A percentile compares a stretch with the other conserved stretches of the same genome.
Evolutionary conservation across 768 basidiomycete species (phyloP).

Genomic region (Serendipita sp.): DNA sequence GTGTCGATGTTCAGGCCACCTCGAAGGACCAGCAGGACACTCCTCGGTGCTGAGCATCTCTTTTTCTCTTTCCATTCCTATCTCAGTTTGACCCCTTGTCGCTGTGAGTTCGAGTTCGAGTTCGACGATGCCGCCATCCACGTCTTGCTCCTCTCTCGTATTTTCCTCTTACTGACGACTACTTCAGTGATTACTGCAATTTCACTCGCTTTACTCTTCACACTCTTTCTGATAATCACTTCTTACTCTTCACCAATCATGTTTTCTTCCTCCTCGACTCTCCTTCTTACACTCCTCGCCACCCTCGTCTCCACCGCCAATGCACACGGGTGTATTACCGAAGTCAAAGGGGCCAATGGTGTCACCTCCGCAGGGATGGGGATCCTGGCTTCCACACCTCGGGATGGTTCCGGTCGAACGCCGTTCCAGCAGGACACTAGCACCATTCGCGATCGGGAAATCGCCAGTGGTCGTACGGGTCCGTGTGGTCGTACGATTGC

Average conservation of each 20-base stretch:
- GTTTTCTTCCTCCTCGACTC: constrained; percentile 14
- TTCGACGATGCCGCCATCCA: too few relatives aligned
- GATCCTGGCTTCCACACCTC: constrained; percentile 15
- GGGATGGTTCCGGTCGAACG: constrained; percentile 17
- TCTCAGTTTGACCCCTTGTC: neutral
- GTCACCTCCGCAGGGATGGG: constrained; percentile 17
- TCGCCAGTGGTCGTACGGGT: constrained; percentile 12
- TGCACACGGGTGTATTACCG: constrained; percentile 17
- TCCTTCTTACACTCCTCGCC: constrained; percentile 10
- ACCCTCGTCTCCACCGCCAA: constrained; percentile 13
- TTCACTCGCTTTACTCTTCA: neutral
- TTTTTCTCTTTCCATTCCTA: neutral
- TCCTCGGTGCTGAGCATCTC: constrained; percentile 7
- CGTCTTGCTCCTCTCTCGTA: neutral
- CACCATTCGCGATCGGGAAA: constrained; percentile 12
- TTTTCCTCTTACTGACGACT: neutral
- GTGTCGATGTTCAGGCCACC: neutral
- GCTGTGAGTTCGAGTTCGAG: constrained; percentile 1
- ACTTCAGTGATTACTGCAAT: neutral
- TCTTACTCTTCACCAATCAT: constrained; percentile 13
- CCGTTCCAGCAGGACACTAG: constrained; percentile 18
- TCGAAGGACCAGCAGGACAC: neutral
- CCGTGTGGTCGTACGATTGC: constrained; percentile 18
- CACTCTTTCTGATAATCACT: neutral
- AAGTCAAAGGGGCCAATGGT: constrained; percentile 18